A percentile compares a stretch with the other conserved stretches of the same genome.
Conservation (phyloP, 2,329 filamentous ascomycete species). For the Claviceps pazoutovae region DNA sequence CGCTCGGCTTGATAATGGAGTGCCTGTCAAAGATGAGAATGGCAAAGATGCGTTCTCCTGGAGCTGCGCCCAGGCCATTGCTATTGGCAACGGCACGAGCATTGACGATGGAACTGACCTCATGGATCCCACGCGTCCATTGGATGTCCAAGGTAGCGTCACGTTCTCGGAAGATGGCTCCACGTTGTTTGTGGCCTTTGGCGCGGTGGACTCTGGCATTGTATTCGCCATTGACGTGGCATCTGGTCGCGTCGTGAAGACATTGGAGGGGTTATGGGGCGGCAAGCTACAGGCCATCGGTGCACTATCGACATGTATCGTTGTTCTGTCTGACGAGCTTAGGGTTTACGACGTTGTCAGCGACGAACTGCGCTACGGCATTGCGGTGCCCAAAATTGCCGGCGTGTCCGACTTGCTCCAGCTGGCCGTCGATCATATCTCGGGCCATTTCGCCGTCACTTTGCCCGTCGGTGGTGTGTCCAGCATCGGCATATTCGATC, state of each 20-base stretch:
- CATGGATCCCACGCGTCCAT: constrained; percentile 13
- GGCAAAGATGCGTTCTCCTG: constrained; percentile 56
- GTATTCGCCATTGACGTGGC: constrained; percentile 66
- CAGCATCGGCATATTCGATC: constrained; percentile 53
- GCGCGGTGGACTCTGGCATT: constrained; percentile 39
- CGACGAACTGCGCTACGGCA: constrained; percentile 56
- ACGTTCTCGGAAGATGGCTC: constrained; percentile 77
- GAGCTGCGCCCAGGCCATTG: constrained; percentile 50
- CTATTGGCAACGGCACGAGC: constrained; percentile 36
- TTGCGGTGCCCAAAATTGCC: constrained; percentile 36
- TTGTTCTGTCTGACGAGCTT: constrained; percentile 61
- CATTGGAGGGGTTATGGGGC: constrained; percentile 53
- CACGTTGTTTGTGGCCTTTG: constrained; percentile 56
- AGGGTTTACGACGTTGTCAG: constrained; percentile 74
- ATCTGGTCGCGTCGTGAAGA: constrained; percentile 51
- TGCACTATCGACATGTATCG: constrained; percentile 58
- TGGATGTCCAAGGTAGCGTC: constrained; percentile 45
- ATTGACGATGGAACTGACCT: constrained; percentile 23
- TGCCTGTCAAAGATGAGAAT: constrained; percentile 44
- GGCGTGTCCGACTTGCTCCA: constrained; percentile 37
- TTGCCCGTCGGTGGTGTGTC: constrained; percentile 34
- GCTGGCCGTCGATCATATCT: constrained; percentile 55
- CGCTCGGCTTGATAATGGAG: constrained; percentile 52
- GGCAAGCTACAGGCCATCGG: constrained; percentile 52
- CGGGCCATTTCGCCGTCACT: constrained; percentile 52